Evolutionary conservation across 306 rosid genomes (phyloP).

Genomic region (Lathyrus oleraceus): DNA sequence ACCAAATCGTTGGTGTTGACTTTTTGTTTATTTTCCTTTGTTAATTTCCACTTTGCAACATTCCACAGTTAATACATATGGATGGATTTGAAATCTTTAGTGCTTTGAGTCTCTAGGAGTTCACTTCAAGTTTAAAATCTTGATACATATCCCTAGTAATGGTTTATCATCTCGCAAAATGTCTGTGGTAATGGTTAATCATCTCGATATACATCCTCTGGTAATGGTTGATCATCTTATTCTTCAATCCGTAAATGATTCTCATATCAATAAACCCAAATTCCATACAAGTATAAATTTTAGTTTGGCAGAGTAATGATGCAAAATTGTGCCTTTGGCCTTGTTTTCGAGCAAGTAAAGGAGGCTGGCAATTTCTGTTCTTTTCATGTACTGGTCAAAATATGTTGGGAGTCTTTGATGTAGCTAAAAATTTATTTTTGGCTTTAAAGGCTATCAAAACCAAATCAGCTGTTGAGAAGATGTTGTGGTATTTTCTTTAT

Average conservation of each 20-base stretch:
- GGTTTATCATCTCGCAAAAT: conserved; percentile 32
- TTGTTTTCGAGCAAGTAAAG: conserved; percentile 75
- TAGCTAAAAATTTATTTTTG: conserved; percentile 63
- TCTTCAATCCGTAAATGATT: conserved; percentile 47
- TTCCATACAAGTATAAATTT: conserved; percentile 55
- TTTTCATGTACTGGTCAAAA: conserved; percentile 81
- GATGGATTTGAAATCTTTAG: conserved; percentile 45
- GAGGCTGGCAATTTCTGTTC: conserved; percentile 74
- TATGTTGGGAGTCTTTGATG: conserved; percentile 72
- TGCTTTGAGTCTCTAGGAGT: conserved; percentile 46
- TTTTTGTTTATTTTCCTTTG: background rate
- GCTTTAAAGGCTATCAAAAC: conserved; percentile 66
- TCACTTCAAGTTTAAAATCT: conserved; percentile 40
- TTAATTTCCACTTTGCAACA: conserved; percentile 19
- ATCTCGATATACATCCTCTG: conserved; percentile 36
- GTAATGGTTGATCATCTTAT: conserved; percentile 57
- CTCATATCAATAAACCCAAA: conserved; percentile 45
- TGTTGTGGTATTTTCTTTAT: conserved; percentile 69
- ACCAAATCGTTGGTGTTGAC: conserved; percentile 36
- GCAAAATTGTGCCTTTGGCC: conserved; percentile 55
- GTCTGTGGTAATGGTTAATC: conserved; percentile 35
- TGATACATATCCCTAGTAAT: conserved; percentile 17
- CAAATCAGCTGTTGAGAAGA: conserved; percentile 64
- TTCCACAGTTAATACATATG: conserved; percentile 34
- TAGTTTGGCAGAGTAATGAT: conserved; percentile 71